Base-by-base conservation (phyloP, 225 moss, liverwort and hornwort genomes). In the Straminergon stramineum region DNA sequence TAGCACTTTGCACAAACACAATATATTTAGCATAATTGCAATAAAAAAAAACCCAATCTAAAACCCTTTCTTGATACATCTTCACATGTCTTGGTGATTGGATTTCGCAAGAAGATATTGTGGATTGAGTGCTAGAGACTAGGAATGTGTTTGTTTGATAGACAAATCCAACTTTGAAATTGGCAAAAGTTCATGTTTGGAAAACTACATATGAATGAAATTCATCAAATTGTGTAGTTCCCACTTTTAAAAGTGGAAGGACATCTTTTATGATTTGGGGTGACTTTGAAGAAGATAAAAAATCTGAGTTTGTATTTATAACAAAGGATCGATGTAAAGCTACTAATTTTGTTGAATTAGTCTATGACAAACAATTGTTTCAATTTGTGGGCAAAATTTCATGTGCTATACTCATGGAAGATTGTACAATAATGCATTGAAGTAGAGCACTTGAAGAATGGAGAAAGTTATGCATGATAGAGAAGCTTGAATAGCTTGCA, bases 371-470 rank as follows among this genome's bases (percentile, higher is more conserved):
- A 13, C 24, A 70, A 70, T 39, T 39, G 10, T 14, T 39, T 24
- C 7, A 13, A 23, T 24, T 39, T 7, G 39, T 24, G 4, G 8
- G 21, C 15, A 71, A 71, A 26, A 5, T 24, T 41, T 41, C 5
- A n/a, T 0, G 2, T 68, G 13, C 22, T n/a, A 21, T 21, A 68
- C 0, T 12, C 22, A 11, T 21, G 0, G 1, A 68, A 68, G 11
- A 12, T n/a, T 1, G 6, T 3, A 2, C 13, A 69, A 7, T 4
- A 41, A 2, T 71, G 2, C 26, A 41, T 71, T 8, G 4, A 41
- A 41, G 15, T 41, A 24, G 15, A 71, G 13, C 15, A 71, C 15
- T 2, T 71, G 1, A 71, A 26, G 26, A 71, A 71, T 41, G 24
- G 15, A 8, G 5, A 26, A 71, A 71, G 15, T 2, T 26, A 41